Evolutionary conservation across 176 grass and related monocot genomes (phyloP).

Genomic region (Chloris gayana): DNA sequence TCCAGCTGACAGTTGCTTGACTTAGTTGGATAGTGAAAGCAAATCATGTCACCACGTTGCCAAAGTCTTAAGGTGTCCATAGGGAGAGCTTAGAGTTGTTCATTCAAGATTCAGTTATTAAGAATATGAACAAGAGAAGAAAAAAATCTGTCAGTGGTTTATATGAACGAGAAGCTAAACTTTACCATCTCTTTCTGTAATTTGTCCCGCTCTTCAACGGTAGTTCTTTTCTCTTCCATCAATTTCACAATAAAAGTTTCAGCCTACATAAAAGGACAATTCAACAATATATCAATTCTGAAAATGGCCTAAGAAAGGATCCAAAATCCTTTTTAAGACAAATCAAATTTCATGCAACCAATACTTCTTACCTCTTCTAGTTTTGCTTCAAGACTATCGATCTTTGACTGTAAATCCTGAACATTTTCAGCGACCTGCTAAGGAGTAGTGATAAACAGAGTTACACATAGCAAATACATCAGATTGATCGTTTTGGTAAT

Average conservation of each 20-base stretch:
- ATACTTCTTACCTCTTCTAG: slow-evolving; percentile 63
- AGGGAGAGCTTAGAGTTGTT: background rate
- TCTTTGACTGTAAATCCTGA: slow-evolving; percentile 59
- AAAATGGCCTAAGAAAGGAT: slow-evolving; percentile 9
- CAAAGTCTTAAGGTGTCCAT: background rate
- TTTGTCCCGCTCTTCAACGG: slow-evolving; percentile 55
- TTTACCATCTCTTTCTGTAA: slow-evolving; percentile 70
- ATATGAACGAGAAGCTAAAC: slow-evolving; percentile 13
- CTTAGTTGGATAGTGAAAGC: background rate
- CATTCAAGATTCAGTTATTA: slow-evolving; percentile 7
- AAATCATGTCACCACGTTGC: no score
- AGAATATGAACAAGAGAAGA: background rate
- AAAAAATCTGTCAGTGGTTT: background rate
- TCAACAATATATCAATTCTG: background rate
- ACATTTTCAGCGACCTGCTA: slow-evolving; percentile 71
- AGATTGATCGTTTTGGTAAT: background rate
- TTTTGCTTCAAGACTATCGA: slow-evolving; percentile 73
- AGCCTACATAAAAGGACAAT: slow-evolving; percentile 61
- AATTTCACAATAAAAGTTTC: slow-evolving; percentile 64
- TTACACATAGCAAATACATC: slow-evolving; percentile 16
- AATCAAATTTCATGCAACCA: background rate
- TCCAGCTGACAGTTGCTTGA: background rate
- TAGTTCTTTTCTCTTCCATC: slow-evolving; percentile 56
- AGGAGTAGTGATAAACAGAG: slow-evolving; percentile 18
- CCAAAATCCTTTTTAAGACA: background rate